phyloP scores from a whole-genome alignment of 805 yeast species.

The Wickerhamomyces chaumierensis region DNA sequence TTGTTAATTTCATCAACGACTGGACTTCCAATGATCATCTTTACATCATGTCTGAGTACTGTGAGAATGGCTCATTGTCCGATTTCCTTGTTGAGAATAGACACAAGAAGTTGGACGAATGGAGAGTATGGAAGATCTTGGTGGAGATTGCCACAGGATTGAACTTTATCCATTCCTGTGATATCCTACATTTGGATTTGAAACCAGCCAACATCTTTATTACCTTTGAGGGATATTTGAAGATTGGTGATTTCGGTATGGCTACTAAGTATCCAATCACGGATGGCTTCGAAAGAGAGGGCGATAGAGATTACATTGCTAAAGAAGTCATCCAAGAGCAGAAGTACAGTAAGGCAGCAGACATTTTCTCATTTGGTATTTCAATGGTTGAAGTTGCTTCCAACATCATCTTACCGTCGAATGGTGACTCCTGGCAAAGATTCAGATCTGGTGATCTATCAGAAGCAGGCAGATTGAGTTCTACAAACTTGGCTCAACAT shows the following conservation, averaged over 20 bases:
- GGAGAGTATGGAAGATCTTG: constrained; percentile 95
- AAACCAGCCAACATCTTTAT: constrained; percentile 93
- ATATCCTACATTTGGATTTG: constrained; percentile 76
- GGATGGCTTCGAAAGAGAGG: constrained; percentile 73
- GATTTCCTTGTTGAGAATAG: constrained; percentile 60
- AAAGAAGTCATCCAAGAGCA: constrained; percentile 85
- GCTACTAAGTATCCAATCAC: constrained; percentile 74
- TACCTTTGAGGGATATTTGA: constrained; percentile 87
- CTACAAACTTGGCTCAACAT: constrained; percentile 43
- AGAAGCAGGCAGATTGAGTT: constrained; percentile 83
- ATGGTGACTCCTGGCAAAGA: constrained; percentile 95
- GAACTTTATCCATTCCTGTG: constrained; percentile 66
- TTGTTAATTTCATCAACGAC: constrained; percentile 68
- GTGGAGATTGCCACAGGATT: constrained; percentile 76
- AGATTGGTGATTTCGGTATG: constrained; percentile 95
- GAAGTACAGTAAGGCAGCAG: constrained; percentile 84
- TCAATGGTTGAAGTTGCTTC: constrained; percentile 94
- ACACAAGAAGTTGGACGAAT: constrained; percentile 79
- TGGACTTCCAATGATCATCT: constrained; percentile 73
- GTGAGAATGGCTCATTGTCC: constrained; percentile 88
- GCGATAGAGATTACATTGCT: constrained; percentile 95
- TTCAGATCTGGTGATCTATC: constrained; percentile 88
- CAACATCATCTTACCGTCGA: constrained; percentile 87
- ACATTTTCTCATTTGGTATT: constrained; percentile 86
- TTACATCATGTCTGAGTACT: constrained; percentile 89